Percentiles rank a stretch among this genome's conserved stretches.
phyloP scores from a whole-genome alignment of 2,329 filamentous ascomycete genomes.

The Nakataea oryzae region DNA sequence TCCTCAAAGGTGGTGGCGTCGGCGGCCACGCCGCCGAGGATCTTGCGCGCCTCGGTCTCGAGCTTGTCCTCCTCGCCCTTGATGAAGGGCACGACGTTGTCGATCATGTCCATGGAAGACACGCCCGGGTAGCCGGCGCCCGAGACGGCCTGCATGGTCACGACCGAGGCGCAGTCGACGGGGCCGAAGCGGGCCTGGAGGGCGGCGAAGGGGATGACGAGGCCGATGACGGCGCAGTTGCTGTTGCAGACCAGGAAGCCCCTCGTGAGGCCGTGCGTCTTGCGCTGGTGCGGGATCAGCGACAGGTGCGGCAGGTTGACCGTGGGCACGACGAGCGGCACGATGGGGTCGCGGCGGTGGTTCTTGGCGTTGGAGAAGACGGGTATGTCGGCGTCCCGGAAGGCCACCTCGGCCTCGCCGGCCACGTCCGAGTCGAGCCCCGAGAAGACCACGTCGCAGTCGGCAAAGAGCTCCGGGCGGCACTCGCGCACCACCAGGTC shows the following conservation, averaged over 20 bases:
- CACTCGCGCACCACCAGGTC: conserved; percentile 81
- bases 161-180: conserved; percentile 65
- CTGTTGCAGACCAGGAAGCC: conserved; percentile 97
- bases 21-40: conserved; percentile 65
- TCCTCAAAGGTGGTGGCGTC: conserved; percentile 67
- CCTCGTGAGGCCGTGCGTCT: conserved; percentile 60
- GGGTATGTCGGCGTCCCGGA: conserved; percentile 76
- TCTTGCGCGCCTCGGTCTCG: conserved; percentile 90
- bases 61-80: conserved; percentile 92
- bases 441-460: conserved; percentile 90
- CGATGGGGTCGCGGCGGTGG: conserved; percentile 80
- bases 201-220: conserved; percentile 90
- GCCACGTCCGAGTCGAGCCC: conserved; percentile 89
- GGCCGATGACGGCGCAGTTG: conserved; percentile 93
- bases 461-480: conserved; percentile 67
- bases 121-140: conserved; percentile 88
- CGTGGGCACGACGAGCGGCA: conserved; percentile 88
- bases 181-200: conserved; percentile 79
- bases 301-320: conserved; percentile 84
- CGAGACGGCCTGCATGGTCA: conserved; percentile 91
- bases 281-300: conserved; percentile 80
- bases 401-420: conserved; percentile 85
- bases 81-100: conserved; percentile 94
- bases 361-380: conserved; percentile 99
- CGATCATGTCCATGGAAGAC: conserved; percentile 87